Percentiles rank a stretch among this genome's conserved stretches.
Conservation (phyloP, 139 green algal species). For the Chlamydomonas sp. region DNA sequence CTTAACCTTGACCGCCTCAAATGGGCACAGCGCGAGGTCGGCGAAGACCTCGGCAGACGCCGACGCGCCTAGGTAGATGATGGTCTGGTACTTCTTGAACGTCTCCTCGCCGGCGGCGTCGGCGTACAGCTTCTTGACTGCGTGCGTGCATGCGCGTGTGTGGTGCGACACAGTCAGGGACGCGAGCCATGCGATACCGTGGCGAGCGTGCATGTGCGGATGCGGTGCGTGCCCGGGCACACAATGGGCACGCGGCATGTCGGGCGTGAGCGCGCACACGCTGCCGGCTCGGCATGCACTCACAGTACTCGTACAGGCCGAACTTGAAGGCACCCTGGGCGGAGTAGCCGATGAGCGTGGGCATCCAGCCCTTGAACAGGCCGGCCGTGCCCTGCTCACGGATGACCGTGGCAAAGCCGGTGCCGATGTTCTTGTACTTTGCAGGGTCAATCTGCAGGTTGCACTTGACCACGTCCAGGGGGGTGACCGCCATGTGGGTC, state of each 20-base stretch:
- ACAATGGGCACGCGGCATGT: no score
- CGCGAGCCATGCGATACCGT: no score
- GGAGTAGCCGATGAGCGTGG: conserved; percentile 78
- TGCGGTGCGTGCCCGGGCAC: no score
- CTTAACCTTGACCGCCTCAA: conserved; percentile 95
- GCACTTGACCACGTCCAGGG: conserved; percentile 91
- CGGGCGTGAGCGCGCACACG: no score
- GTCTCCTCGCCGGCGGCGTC: conserved; percentile 75
- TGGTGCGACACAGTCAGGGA: no score
- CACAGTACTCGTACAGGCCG: conserved; percentile 86
- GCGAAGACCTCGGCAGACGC: conserved; percentile 92
- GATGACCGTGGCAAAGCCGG: conserved; percentile 60
- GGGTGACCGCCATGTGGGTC: conserved; percentile 69
- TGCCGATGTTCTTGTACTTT: conserved; percentile 64
- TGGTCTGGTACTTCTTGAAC: conserved; percentile 78
- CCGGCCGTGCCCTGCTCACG: conserved; percentile 55
- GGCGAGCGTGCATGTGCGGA: no score
- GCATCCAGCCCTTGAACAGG: conserved; percentile 74
- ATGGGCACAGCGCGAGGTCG: conserved; percentile 86
- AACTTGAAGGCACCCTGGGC: conserved; percentile 87
- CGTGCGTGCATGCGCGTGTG: no score
- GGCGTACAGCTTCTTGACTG: conserved; percentile 43
- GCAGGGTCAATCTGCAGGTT: conserved; percentile 63
- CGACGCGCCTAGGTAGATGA: conserved; percentile 80
- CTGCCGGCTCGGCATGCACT: no score